Evolutionary conservation across 805 yeast genomes (phyloP), one percentile per base, ranked within the genome.

Genomic region (Diddensiella transvaalensis): DNA sequence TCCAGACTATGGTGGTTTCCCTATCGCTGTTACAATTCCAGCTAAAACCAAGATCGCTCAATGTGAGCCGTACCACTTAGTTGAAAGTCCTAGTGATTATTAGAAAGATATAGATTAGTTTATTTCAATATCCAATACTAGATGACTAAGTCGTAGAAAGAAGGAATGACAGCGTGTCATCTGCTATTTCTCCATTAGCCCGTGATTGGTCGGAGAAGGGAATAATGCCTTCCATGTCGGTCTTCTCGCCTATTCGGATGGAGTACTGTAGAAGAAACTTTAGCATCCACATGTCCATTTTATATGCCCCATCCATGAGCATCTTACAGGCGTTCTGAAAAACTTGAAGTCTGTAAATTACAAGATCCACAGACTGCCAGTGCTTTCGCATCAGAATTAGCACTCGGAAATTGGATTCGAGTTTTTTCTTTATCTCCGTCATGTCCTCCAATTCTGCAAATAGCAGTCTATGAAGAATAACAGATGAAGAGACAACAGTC

Each of bases 1-100:
- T 8, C 49, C 49, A n/a, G 53, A 49, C 40, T 49, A 49, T 32
- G 50, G 42, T 13, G 50, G 46, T 11, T 46, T 26, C 35, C 53
- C 53, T 3, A 38, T 49, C 4, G 49, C 50, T 2, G 41, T 46
- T 13, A 39, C 53, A 6, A 49, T 49, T 23, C 50, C 53, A 13
- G 53, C 53, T 13, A n/a, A 17, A n/a, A 44, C 47, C 22, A 49
- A 23, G 43, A 46, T 46, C 10, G 53, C 53, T 5, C 37, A 40
- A 40, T 22, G 44, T 18, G 35, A 22, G 17, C 38, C 37, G 4
- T 40, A 40, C 24, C 21, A 21, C 4, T 23, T 40, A 17, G 22
- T 15, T 4, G 44, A 40, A 15, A 10, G 18, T 6, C 37, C 30
- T 6, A 21, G 33, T 8, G 37, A 40, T 4, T 23, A 22, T 11